Conservation (phyloP, 306 rosid species). For the Castanopsis chinensis region DNA sequence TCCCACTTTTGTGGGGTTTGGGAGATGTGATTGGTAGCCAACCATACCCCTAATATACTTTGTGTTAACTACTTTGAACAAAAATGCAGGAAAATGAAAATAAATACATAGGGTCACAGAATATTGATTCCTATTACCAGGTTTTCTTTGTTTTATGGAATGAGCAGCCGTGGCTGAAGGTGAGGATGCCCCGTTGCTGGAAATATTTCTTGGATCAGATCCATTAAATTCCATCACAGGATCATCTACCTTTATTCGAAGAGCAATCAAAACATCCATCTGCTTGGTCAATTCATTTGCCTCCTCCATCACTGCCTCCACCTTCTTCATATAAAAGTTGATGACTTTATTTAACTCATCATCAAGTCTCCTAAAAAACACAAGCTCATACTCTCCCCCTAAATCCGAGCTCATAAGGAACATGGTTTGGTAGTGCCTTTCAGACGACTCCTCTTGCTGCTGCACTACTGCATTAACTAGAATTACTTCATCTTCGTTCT, state of each 20-base stretch:
- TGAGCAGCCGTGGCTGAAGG: slow-evolving; percentile 17
- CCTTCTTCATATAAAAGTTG: slow-evolving; percentile 48
- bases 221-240: slow-evolving; percentile 31
- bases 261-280: slow-evolving; percentile 72
- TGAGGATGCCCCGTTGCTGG: slow-evolving; percentile 17
- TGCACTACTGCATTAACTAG: slow-evolving; percentile 33
- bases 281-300: slow-evolving; percentile 71
- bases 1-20: too few relatives aligned
- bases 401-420: slow-evolving; percentile 44
- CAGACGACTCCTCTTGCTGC: slow-evolving; percentile 29
- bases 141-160: slow-evolving; percentile 16
- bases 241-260: slow-evolving; percentile 58
- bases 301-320: slow-evolving; percentile 50
- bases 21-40: too few relatives aligned
- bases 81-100: neutral
- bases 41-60: too few relatives aligned
- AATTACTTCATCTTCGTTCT: slow-evolving; percentile 56
- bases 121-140: slow-evolving; percentile 34
- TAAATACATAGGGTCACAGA: neutral
- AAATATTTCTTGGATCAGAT: slow-evolving; percentile 13
- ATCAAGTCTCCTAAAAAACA: slow-evolving; percentile 63
- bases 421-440: slow-evolving; percentile 42
- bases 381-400: slow-evolving; percentile 51
- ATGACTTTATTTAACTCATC: slow-evolving; percentile 71
- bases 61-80: too few relatives aligned